A percentile compares a stretch with the other conserved stretches of the same genome.
Conservation (phyloP, 352 stramenopile species). For the Phytophthora syringae region DNA sequence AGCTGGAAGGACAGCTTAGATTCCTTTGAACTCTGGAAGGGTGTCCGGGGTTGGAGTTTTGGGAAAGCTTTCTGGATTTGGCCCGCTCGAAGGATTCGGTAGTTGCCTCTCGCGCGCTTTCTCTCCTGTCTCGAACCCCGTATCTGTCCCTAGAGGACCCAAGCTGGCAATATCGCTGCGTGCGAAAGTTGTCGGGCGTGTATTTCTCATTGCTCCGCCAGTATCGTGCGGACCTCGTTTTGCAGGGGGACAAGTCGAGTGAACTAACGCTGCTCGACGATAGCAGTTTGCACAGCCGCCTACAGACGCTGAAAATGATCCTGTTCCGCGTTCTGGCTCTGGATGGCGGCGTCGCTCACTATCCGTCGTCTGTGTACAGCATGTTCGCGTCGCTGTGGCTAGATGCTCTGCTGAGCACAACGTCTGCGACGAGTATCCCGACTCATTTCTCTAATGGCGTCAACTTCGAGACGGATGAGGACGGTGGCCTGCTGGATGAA, state of each 20-base stretch:
- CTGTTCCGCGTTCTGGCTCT: slow-evolving; percentile 57
- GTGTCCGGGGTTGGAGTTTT: slow-evolving; percentile 56
- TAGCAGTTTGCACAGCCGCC: slow-evolving; percentile 23
- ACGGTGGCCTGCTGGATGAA: slow-evolving; percentile 24
- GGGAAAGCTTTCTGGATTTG: slow-evolving; percentile 74
- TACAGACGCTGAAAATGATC: slow-evolving; percentile 58
- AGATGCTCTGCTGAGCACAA: slow-evolving; percentile 66
- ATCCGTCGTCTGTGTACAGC: slow-evolving; percentile 72
- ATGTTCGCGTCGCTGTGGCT: slow-evolving; percentile 75
- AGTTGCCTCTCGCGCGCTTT: slow-evolving; percentile 55
- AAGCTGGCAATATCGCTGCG: slow-evolving; percentile 73
- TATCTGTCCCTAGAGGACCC: slow-evolving; percentile 79
- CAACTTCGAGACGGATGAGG: slow-evolving; percentile 31
- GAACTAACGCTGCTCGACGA: slow-evolving; percentile 7
- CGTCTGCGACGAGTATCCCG: slow-evolving; percentile 70
- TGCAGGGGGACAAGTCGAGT: slow-evolving; percentile 20
- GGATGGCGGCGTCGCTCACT: slow-evolving; percentile 69
- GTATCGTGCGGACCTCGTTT: slow-evolving; percentile 53
- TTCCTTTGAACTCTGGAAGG: slow-evolving; percentile 59
- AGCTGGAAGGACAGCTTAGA: slow-evolving; percentile 46
- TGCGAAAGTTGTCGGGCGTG: slow-evolving; percentile 58
- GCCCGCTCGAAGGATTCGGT: slow-evolving; percentile 39
- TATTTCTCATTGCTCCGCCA: slow-evolving; percentile 69
- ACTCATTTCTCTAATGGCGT: slow-evolving; percentile 68
- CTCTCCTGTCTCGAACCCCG: slow-evolving; percentile 55